Evolutionary conservation across 441 rosid genomes (phyloP).

Genomic region (Breynia disticha): DNA sequence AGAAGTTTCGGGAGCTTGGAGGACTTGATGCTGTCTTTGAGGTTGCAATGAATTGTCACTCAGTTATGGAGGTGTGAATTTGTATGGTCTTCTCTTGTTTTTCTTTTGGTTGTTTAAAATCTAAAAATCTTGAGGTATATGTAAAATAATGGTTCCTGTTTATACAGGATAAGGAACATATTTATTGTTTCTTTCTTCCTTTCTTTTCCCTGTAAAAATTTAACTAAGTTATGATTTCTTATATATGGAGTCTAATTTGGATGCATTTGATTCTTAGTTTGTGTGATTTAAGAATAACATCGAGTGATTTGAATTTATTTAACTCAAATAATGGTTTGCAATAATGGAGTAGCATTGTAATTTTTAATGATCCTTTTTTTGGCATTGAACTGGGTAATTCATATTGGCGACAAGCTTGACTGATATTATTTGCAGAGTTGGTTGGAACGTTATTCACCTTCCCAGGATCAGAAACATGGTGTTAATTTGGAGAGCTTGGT

Average conservation of each 20-base stretch:
- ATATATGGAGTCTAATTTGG: no score
- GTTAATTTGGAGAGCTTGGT: constrained; percentile 36
- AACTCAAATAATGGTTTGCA: not conserved
- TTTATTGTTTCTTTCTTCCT: no score
- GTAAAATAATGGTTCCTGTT: no score
- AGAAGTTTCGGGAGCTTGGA: constrained; percentile 79
- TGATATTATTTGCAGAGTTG: constrained; percentile 45
- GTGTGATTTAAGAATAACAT: no score
- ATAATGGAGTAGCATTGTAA: not conserved
- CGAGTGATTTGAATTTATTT: no score
- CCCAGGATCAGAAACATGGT: constrained; percentile 32
- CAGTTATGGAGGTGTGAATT: constrained; percentile 86
- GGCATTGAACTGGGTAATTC: not conserved
- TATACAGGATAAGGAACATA: no score
- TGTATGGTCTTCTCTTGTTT: constrained; percentile 46
- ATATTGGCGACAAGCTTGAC: not conserved
- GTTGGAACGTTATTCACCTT: constrained; percentile 26
- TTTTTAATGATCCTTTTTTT: not conserved
- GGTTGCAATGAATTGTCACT: constrained; percentile 68
- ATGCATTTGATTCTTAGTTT: no score
- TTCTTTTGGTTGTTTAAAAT: constrained; percentile 6
- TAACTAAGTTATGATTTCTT: no score
- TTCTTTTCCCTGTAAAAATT: no score
- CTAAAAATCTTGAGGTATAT: no score
- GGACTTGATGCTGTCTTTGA: constrained; percentile 97